Evolutionary conservation across 306 rosid species (phyloP), one percentile per base, ranked within the genome.

Genomic region (Sicyos edulis): DNA sequence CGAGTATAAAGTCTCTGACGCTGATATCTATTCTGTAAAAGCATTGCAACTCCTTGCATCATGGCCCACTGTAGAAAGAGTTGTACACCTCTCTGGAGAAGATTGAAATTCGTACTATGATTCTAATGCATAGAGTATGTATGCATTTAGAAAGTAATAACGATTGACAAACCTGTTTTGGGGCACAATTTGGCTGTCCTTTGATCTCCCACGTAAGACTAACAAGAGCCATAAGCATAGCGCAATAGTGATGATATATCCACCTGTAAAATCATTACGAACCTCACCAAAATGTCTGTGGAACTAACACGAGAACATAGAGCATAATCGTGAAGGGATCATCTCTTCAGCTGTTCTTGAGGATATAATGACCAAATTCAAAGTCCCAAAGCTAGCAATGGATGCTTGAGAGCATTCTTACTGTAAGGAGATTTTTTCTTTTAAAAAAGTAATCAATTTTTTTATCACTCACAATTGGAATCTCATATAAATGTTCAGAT

Each of bases 31-130:
- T 95, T 95, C 77, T 95, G 99, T 75, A 95, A 74, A 71, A 95
- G 97, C 99, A 95, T 95, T 68, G 99, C 95, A 58, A 95, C 85
- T 76, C 99, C 99, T 85, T 95, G 99, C 99, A 95, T 87, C 97
- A 95, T 86, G 76, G 99, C 99, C 99, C 99, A 95, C 72, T 88
- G 96, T 58, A 95, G 84, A 81, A 95, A 95, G 75, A 95, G 97
- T 79, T 91, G 92, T 17, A 95, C 97, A 26, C 99, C 99, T 80
- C 97, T 87, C 99, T 95, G 87, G 78, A 81, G 40, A 59, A 81
- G 47, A 83, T 71, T 75, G 22, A 59, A 59, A 64, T 21, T 52
- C 10, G 13, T 68, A 70, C 29, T 13, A 40, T 20, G 42, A 74
- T 47, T 56, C 69, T 15, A 29, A 37, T 56, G 47, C 75, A 47